These are phyloP conservation scores for Candida piceae DNA, from an alignment of 805 yeast species.

Conservation along the genomic window DNA sequence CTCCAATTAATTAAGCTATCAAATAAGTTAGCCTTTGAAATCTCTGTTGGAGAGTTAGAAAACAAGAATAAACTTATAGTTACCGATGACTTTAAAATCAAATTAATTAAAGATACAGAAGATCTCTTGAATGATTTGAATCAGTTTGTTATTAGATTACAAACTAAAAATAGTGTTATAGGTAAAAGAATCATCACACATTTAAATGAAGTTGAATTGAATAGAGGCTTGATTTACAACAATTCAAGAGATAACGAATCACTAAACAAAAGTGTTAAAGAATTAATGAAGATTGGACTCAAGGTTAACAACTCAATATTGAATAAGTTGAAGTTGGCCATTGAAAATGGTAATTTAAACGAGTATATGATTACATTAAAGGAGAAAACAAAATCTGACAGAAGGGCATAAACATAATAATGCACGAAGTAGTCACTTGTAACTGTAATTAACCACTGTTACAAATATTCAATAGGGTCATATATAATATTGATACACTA, in stretches of 20 bases:
- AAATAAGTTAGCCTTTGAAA: slow-evolving; percentile 2
- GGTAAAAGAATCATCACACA: slow-evolving; percentile 12
- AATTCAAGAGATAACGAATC: slow-evolving; percentile 11
- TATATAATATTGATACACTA: no score
- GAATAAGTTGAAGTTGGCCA: slow-evolving; percentile 18
- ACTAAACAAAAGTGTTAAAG: slow-evolving; percentile 18
- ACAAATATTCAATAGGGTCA: no score
- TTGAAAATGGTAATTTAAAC: slow-evolving; percentile 21
- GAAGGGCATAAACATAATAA: slow-evolving; percentile 21
- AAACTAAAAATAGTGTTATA: slow-evolving; percentile 19
- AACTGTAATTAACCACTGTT: no score
- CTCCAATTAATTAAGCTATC: slow-evolving; percentile 7
- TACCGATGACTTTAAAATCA: slow-evolving; percentile 14
- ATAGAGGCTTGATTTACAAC: slow-evolving; percentile 8
- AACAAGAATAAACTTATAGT: slow-evolving; percentile 17
- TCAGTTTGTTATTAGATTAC: slow-evolving; percentile 22
- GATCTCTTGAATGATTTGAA: slow-evolving; percentile 22
- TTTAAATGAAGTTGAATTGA: slow-evolving; percentile 5
- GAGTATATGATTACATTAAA: slow-evolving; percentile 26
- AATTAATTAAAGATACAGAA: slow-evolving; percentile 27
- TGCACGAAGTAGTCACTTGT: no score
- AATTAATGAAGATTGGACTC: slow-evolving; percentile 20
- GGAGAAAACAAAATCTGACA: slow-evolving; percentile 23
- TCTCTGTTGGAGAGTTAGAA: slow-evolving; percentile 16
- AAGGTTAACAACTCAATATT: slow-evolving; percentile 17